Base-by-base conservation (phyloP, 164 flowering plant species). In the Vitis rotundifolia region DNA sequence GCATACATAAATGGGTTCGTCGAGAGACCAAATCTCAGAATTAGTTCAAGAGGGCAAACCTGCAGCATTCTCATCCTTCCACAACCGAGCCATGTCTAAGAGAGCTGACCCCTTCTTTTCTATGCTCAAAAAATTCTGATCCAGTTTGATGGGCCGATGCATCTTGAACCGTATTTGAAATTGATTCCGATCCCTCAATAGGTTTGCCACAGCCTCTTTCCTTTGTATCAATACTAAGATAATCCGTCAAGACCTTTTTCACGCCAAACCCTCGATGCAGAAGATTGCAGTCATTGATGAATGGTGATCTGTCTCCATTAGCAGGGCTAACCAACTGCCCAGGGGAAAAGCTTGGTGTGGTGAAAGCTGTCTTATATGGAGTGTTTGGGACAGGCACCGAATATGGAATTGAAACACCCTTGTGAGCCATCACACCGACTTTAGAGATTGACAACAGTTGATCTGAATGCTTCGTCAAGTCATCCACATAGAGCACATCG, bases 401-500 rank as follows among this genome's bases (percentile, higher is more conserved):
- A 74, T 68, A 73, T 18, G 83, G 76, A 9, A 75, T 68, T 18
- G 78, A 19, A 13, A 76, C 56, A 59, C 71, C 77, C 65, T 77
- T 81, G 22, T 73, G 84, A 61, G 77, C 67, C 49, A 82, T 73
- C 57, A 73, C 49, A 10, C 85, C 74, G 9, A 81, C 80, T 53
- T 74, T 85, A 1, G 88, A 68, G 59, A 82, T 59, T 0, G 82
- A 60, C 14, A 80, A 66, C 68, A 71, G 63, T 31, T 78, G 77
- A 72, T 85, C 90, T 18, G 89, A 79, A 71, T 81, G 83, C 76
- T 75, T 81, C 12, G 85, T 79, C 67, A 85, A 55, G 77, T 89
- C 88, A 74, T 89, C 91, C 54, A 83, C 91, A 29, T 78, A 82
- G 8, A 89, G 77, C 3, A 89, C 61, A 74, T 89, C 91, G 71